Conservation (phyloP, 345 rosid genomes). For the Rhizophora mangle region DNA sequence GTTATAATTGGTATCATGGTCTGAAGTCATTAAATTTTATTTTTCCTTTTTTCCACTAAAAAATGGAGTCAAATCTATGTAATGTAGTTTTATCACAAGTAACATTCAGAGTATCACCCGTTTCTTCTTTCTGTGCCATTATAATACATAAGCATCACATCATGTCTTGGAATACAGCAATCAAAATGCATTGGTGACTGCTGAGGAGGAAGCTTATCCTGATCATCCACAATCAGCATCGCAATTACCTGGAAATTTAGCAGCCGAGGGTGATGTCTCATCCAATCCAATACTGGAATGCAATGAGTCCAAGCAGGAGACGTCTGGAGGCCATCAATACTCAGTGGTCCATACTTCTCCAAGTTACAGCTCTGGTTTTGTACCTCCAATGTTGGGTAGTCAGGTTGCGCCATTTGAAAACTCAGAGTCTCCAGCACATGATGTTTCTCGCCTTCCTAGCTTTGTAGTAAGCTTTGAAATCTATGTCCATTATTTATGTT, state of each 20-base stretch:
- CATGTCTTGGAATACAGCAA: slow-evolving; percentile 39
- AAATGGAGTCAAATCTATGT: background rate
- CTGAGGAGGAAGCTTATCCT: slow-evolving; percentile 51
- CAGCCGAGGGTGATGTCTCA: slow-evolving; percentile 51
- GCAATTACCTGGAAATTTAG: slow-evolving; percentile 47
- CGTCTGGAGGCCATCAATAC: slow-evolving; percentile 53
- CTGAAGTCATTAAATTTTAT: background rate
- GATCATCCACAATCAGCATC: slow-evolving; percentile 47
- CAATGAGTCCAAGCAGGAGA: slow-evolving; percentile 60
- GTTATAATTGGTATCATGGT: slow-evolving; percentile 1
- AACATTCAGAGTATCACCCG: no score
- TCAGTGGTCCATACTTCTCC: slow-evolving; percentile 57
- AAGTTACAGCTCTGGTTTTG: slow-evolving; percentile 53
- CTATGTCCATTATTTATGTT: slow-evolving; percentile 5
- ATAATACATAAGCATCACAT: background rate
- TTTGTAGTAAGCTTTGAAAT: slow-evolving; percentile 57
- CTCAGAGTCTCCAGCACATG: slow-evolving; percentile 73
- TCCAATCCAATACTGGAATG: slow-evolving; percentile 47
- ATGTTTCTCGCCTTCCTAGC: slow-evolving; percentile 66
- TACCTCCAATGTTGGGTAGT: slow-evolving; percentile 60
- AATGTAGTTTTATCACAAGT: no score
- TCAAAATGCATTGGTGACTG: slow-evolving; percentile 35
- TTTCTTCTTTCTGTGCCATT: no score
- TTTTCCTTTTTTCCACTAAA: background rate
- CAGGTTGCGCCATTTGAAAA: slow-evolving; percentile 65